phyloP scores from a whole-genome alignment of 169 alveolate species.

The Ichthyophthirius multifiliis region DNA sequence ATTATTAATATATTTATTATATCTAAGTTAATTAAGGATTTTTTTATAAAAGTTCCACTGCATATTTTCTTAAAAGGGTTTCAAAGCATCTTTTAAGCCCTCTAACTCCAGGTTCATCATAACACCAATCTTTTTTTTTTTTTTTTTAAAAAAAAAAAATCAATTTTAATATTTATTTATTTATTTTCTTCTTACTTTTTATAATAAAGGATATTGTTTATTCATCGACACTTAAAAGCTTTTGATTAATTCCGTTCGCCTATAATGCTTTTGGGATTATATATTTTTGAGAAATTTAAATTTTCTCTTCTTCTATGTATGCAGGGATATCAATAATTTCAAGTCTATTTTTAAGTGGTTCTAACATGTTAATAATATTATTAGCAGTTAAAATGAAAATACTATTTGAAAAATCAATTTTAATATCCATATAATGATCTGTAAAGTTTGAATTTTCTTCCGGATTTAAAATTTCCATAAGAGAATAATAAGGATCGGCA shows the following conservation, averaged over 20 bases:
- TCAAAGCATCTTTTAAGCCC: constrained; percentile 64
- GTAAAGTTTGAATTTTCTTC: constrained; percentile 55
- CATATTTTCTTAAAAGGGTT: constrained; percentile 62
- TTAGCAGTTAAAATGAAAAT: constrained; percentile 70
- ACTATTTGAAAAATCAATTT: constrained; percentile 57
- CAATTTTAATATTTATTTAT: no score
- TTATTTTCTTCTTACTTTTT: background rate
- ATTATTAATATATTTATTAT: background rate
- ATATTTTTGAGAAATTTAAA: constrained; percentile 49
- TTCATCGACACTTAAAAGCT: constrained; percentile 9
- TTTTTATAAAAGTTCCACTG: constrained; percentile 33
- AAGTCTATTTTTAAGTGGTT: constrained; percentile 64
- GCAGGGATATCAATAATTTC: constrained; percentile 68
- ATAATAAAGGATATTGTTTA: background rate
- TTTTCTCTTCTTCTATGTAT: constrained; percentile 64
- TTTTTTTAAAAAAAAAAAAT: background rate
- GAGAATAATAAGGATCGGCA: constrained; percentile 66
- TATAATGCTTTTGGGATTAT: constrained; percentile 40
- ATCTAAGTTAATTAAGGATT: constrained; percentile 15
- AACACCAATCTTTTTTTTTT: constrained; percentile 53
- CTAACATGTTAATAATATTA: constrained; percentile 58
- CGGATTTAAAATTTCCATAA: constrained; percentile 64
- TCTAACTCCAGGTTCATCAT: constrained; percentile 73
- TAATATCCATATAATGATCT: constrained; percentile 66
- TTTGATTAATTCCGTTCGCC: constrained; percentile 44